Conservation (phyloP, 495 filamentous ascomycete species). For the Umbilicaria muhlenbergii region DNA sequence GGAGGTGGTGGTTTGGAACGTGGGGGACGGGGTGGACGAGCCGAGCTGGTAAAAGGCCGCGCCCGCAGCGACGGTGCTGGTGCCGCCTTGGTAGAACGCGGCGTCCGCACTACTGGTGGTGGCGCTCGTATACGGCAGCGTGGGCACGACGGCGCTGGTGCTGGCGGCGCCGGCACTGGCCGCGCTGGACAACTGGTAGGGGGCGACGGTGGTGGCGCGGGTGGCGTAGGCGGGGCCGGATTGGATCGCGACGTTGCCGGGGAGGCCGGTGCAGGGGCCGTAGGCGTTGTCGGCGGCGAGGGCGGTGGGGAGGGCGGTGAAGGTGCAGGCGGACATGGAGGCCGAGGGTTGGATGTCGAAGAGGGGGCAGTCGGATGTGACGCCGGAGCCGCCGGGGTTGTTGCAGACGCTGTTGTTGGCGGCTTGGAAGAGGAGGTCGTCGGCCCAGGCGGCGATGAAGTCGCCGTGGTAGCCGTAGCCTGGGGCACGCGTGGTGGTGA, state of each 20-base stretch:
- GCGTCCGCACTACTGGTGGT: background rate
- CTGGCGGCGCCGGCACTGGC: background rate
- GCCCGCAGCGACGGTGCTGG: constrained; percentile 5
- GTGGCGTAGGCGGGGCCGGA: constrained; percentile 35
- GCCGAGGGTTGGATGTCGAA: constrained; percentile 37
- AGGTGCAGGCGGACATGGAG: constrained; percentile 23
- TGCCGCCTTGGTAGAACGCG: constrained; percentile 1
- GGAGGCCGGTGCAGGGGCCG: constrained; percentile 27
- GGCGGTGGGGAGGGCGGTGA: constrained; percentile 25
- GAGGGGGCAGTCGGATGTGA: constrained; percentile 38
- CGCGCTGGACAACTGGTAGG: background rate
- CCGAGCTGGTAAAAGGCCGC: background rate
- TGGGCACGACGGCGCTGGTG: background rate
- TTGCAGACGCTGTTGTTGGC: constrained; percentile 25
- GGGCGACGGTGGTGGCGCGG: background rate
- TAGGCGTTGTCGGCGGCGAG: constrained; percentile 23
- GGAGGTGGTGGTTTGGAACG: constrained; percentile 5
- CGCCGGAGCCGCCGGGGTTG: constrained; percentile 24
- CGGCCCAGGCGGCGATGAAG: constrained; percentile 72
- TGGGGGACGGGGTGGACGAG: background rate
- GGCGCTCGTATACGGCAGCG: background rate
- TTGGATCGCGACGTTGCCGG: constrained; percentile 34
- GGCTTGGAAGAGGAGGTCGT: constrained; percentile 25
- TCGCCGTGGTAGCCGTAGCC: constrained; percentile 76
- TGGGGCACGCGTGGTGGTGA: constrained; percentile 13